Evolutionary conservation across 1,284 basidiomycete species (phyloP).

Genomic region (Leccinum pseudoinsigne): DNA sequence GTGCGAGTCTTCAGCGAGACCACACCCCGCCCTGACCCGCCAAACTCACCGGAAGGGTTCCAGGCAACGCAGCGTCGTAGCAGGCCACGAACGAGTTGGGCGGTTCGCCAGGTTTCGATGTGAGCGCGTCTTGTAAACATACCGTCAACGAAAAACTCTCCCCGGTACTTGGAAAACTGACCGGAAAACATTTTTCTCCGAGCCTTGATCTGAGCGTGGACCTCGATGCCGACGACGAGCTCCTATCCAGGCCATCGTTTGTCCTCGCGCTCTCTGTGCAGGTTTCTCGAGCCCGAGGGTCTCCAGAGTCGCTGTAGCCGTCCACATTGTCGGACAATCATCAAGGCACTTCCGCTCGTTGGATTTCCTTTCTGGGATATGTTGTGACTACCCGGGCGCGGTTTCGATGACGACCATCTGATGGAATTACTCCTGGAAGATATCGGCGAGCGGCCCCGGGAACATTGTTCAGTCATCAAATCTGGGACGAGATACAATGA

Average conservation of each 20-base stretch:
- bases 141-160: not conserved
- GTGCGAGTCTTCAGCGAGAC: not conserved
- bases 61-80: constrained; percentile 92
- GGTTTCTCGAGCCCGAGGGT: constrained; percentile 1
- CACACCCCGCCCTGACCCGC: not conserved
- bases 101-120: constrained; percentile 48
- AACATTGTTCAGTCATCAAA: not conserved
- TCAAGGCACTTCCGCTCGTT: constrained; percentile 10
- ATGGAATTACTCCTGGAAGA: not conserved
- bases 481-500: too few relatives aligned
- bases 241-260: constrained; percentile 69
- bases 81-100: constrained; percentile 81
- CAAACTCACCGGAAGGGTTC: constrained; percentile 80
- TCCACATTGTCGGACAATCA: constrained; percentile 22
- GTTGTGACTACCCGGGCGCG: not conserved
- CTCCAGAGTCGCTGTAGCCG: constrained; percentile 18
- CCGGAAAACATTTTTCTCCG: constrained; percentile 90
- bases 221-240: constrained; percentile 92
- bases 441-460: not conserved
- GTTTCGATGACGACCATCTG: constrained; percentile 1
- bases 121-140: constrained; percentile 43
- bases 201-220: constrained; percentile 92
- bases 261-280: constrained; percentile 32
- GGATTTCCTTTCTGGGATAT: constrained; percentile 21
- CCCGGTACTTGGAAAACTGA: constrained; percentile 35